Conservation (phyloP, 2,329 filamentous ascomycete genomes). For the Hysterium pulicare region DNA sequence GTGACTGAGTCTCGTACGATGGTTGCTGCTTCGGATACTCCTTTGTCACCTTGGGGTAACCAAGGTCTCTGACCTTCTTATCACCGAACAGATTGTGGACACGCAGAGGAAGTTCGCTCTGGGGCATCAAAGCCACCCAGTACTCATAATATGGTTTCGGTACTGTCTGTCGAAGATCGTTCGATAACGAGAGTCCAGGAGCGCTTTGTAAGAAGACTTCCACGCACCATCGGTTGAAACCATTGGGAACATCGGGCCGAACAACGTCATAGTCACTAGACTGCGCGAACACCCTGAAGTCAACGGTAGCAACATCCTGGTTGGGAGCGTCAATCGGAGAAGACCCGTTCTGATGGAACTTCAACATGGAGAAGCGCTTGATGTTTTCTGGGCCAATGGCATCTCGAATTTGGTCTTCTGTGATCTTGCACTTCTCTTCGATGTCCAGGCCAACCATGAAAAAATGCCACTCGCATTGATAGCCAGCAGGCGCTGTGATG, state of each 20-base stretch:
- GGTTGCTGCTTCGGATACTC: slow-evolving; percentile 22
- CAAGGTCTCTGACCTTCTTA: slow-evolving; percentile 14
- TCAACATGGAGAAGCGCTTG: slow-evolving; percentile 32
- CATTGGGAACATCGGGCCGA: slow-evolving; percentile 32
- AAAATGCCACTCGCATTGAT: slow-evolving; percentile 46
- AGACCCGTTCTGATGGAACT: slow-evolving; percentile 41
- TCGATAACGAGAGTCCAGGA: slow-evolving; percentile 23
- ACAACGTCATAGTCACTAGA: slow-evolving; percentile 40
- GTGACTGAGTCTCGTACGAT: slow-evolving; percentile 29
- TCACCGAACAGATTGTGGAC: slow-evolving; percentile 28
- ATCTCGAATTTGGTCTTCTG: slow-evolving; percentile 44
- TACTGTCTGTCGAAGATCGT: slow-evolving; percentile 31
- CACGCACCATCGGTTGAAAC: slow-evolving; percentile 1
- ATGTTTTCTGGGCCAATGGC: slow-evolving; percentile 39
- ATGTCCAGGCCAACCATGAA: slow-evolving; percentile 47
- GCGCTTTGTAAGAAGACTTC: slow-evolving; percentile 11
- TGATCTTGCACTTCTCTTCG: slow-evolving; percentile 43
- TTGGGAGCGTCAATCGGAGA: slow-evolving; percentile 38
- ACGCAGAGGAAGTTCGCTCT: slow-evolving; percentile 23
- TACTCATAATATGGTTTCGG: slow-evolving; percentile 40
- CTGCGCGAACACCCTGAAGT: slow-evolving; percentile 48
- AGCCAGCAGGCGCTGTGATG: slow-evolving; percentile 46
- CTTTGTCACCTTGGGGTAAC: slow-evolving; percentile 15
- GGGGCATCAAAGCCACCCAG: slow-evolving; percentile 36
- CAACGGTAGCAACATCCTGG: slow-evolving; percentile 50